phyloP scores from a whole-genome alignment of 768 basidiomycete species.

The Podaxis rugospora region DNA sequence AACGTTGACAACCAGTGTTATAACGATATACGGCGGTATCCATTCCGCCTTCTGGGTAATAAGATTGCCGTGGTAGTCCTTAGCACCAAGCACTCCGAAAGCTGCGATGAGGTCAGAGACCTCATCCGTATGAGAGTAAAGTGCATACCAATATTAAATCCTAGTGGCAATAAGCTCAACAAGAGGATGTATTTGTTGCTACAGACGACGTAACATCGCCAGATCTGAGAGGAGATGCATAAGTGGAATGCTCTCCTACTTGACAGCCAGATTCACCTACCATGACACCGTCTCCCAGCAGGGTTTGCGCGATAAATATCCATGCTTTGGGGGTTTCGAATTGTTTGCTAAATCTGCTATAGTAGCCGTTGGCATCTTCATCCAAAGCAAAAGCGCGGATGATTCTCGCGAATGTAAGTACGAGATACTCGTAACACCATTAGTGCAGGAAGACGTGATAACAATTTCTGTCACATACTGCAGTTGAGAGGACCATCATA shows the following conservation, averaged over 20 bases:
- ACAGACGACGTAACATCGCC: slow-evolving; percentile 6
- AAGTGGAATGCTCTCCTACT: not conserved
- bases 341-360: not conserved
- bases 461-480: not conserved
- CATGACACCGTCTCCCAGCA: slow-evolving; percentile 9
- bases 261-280: not conserved
- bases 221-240: not conserved
- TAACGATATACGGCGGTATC: not conserved
- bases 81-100: not conserved
- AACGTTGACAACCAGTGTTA: slow-evolving; percentile 1
- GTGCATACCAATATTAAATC: not conserved
- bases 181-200: not conserved
- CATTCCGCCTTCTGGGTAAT: not conserved
- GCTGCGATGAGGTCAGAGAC: not conserved
- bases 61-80: not conserved
- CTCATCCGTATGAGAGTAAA: not conserved
- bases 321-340: slow-evolving; percentile 7
- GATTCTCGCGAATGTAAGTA: not conserved
- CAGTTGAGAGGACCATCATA: not conserved
- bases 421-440: not conserved
- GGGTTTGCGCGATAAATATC: not conserved
- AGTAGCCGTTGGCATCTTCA: not conserved
- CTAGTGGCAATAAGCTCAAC: not conserved
- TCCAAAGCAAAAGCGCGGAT: not conserved
- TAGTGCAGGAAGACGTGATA: not conserved